A percentile compares a stretch with the other conserved stretches of the same genome.
phyloP scores from a whole-genome alignment of 1,139 yeast species.

The Geotrichum macrosporum region DNA sequence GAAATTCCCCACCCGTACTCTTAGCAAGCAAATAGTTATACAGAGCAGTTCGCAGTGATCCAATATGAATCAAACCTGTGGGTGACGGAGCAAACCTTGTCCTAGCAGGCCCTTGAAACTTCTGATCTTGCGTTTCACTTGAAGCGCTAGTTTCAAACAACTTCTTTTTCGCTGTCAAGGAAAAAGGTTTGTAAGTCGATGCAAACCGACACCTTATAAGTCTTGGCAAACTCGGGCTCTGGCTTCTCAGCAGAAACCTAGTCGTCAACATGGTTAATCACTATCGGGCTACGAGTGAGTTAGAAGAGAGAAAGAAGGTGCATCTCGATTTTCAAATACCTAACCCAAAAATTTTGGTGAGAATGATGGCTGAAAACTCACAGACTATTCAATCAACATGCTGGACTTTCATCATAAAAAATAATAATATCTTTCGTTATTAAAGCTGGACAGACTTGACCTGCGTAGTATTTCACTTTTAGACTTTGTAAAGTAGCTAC shows the following conservation, averaged over 20 bases:
- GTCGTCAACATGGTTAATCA: not conserved
- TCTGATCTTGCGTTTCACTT: not conserved
- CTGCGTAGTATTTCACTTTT: no score
- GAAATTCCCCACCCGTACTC: constrained; percentile 72
- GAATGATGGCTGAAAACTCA: no score
- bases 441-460: no score
- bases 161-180: constrained; percentile 13
- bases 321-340: no score
- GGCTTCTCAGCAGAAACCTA: not conserved
- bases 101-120: constrained; percentile 55
- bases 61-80: constrained; percentile 87
- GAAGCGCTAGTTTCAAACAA: constrained; percentile 10
- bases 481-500: no score
- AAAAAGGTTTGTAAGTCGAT: constrained; percentile 8
- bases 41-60: constrained; percentile 87
- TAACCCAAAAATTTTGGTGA: no score
- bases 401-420: no score
- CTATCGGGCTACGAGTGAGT: no score
- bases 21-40: constrained; percentile 82
- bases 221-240: not conserved
- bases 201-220: not conserved
- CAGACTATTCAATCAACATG: no score
- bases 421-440: no score
- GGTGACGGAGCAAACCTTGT: constrained; percentile 98
- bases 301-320: no score